Conservation (phyloP, 75 land plant species). For the Pseudotsuga menziesii region DNA sequence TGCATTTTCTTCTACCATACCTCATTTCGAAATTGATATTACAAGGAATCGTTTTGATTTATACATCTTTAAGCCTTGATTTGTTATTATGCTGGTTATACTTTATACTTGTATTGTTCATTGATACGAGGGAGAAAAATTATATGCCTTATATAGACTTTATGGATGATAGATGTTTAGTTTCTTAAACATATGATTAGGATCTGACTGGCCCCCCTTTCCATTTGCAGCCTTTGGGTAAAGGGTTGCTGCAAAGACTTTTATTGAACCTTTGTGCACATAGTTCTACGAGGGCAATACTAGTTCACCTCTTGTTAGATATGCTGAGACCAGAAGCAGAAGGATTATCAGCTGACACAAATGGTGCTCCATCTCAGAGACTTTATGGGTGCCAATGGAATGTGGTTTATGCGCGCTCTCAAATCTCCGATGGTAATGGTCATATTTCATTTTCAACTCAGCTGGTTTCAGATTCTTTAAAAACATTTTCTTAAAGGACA, state of each 20-base stretch:
- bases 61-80: no score
- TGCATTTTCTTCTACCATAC: not conserved
- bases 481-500: no score
- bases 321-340: conserved; percentile 66
- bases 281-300: conserved; percentile 36
- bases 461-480: not conserved
- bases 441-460: not conserved
- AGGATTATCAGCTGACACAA: conserved; percentile 17
- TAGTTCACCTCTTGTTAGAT: conserved; percentile 50
- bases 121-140: not conserved
- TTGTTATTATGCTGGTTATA: not conserved
- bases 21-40: not conserved
- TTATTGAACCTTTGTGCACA: conserved; percentile 68
- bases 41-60: not conserved
- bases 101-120: not conserved
- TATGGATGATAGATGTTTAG: not conserved
- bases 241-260: conserved; percentile 63
- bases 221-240: conserved; percentile 44
- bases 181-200: no score
- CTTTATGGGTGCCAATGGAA: conserved; percentile 77
- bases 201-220: no score
- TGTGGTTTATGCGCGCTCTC: conserved; percentile 66
- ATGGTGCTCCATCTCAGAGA: conserved; percentile 34
- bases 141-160: not conserved
- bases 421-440: conserved; percentile 43